Conservation (phyloP, 495 filamentous ascomycete species). For the Patellaria atrata region DNA sequence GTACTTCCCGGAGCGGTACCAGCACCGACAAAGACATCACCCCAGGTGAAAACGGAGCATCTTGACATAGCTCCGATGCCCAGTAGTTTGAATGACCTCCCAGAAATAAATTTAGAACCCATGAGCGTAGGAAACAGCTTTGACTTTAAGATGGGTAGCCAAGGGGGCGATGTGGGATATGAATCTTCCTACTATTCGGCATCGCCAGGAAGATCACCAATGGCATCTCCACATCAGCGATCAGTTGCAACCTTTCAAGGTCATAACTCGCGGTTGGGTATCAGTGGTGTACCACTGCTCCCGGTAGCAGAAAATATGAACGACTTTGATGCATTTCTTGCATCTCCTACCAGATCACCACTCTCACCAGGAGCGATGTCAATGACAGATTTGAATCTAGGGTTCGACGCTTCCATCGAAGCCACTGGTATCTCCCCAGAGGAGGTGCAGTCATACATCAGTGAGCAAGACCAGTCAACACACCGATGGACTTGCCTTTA, state of each 20-base stretch:
- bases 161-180: constrained; percentile 35
- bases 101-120: constrained; percentile 35
- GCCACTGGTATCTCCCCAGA: constrained; percentile 73
- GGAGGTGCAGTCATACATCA: constrained; percentile 74
- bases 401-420: constrained; percentile 29
- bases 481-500: constrained; percentile 81
- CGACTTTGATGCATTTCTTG: neutral
- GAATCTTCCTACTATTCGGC: constrained; percentile 22
- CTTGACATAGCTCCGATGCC: constrained; percentile 36
- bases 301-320: constrained; percentile 1
- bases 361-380: constrained; percentile 29
- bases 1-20: constrained; percentile 20
- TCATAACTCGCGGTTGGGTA: too few relatives aligned
- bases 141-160: constrained; percentile 35
- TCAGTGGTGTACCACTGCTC: constrained; percentile 5
- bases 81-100: constrained; percentile 42
- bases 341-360: constrained; percentile 25
- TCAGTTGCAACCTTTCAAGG: constrained; percentile 12
- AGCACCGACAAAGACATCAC: constrained; percentile 17
- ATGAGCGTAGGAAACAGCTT: constrained; percentile 21
- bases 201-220: constrained; percentile 17
- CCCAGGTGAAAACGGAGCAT: constrained; percentile 10
- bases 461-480: constrained; percentile 55
- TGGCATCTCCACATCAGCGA: constrained; percentile 17
- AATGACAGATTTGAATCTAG: constrained; percentile 30